A percentile compares a stretch with the other conserved stretches of the same genome.
Conservation (phyloP, 176 grass and related monocot genomes). For the Hyparrhenia diplandra region DNA sequence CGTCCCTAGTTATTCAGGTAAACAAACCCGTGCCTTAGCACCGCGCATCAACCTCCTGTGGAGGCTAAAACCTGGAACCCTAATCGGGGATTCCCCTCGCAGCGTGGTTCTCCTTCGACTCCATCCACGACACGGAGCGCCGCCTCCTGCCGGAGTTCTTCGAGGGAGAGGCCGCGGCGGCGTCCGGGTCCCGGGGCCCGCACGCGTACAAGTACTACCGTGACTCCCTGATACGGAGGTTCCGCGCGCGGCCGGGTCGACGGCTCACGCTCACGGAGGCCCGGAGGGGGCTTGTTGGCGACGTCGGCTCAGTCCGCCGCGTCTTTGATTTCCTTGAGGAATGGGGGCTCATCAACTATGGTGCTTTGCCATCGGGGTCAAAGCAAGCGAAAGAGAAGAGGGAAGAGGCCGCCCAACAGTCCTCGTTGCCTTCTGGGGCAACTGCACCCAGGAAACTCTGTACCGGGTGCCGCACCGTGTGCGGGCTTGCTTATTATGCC, state of each 20-base stretch:
- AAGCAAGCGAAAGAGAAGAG: constrained; percentile 51
- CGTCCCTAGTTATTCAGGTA: constrained; percentile 91
- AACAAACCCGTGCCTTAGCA: neutral
- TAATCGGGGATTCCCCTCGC: constrained; percentile 6
- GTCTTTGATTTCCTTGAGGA: constrained; percentile 96
- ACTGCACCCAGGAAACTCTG: constrained; percentile 55
- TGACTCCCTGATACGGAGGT: constrained; percentile 60
- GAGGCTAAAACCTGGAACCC: neutral
- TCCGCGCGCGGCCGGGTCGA: constrained; percentile 58
- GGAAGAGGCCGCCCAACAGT: constrained; percentile 23
- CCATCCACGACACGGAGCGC: constrained; percentile 83
- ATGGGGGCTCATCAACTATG: constrained; percentile 94
- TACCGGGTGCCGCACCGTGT: constrained; percentile 54
- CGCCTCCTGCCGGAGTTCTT: constrained; percentile 86
- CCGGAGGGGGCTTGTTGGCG: constrained; percentile 59
- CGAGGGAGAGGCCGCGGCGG: constrained; percentile 38
- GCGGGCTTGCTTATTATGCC: constrained; percentile 73
- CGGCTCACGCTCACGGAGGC: constrained; percentile 81
- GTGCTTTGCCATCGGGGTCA: constrained; percentile 32
- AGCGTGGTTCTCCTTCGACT: constrained; percentile 87
- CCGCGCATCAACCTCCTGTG: neutral
- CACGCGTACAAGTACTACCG: constrained; percentile 88
- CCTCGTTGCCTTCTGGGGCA: constrained; percentile 6
- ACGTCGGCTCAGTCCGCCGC: constrained; percentile 65
- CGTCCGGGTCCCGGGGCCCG: constrained; percentile 54